Conservation (phyloP, 768 basidiomycete species). For the Phlegmacium glaucopus region DNA sequence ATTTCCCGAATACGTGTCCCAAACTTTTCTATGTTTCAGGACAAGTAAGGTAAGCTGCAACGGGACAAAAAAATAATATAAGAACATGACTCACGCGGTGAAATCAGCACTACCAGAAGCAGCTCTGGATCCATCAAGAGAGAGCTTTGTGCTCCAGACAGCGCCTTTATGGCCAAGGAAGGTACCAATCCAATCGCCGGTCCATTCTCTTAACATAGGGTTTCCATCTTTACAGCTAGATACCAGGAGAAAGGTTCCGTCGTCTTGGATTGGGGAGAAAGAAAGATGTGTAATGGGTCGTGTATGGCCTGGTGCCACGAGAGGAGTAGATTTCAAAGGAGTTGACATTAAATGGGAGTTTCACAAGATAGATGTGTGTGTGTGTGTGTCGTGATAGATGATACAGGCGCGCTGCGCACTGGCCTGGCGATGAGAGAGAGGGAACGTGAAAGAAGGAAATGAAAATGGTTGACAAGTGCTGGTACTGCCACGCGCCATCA, state of each 20-base stretch:
- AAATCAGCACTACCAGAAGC: conserved; percentile 96
- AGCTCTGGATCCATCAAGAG: conserved; percentile 78
- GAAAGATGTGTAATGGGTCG: conserved; percentile 91
- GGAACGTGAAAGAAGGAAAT: too few species aligned
- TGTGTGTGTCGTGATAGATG: conserved; percentile 38
- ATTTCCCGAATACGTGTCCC: conserved; percentile 92
- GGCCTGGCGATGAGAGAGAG: conserved; percentile 25
- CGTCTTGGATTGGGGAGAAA: conserved; percentile 83
- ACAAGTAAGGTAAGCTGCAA: conserved; percentile 10
- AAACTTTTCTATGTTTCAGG: conserved; percentile 69
- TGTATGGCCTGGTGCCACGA: conserved; percentile 84
- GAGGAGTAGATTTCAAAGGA: conserved; percentile 67
- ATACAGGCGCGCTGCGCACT: conserved; percentile 54
- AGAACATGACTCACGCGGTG: conserved; percentile 69
- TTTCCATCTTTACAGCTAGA: conserved; percentile 99
- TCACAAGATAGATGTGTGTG: conserved; percentile 19
- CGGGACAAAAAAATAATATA: neutral
- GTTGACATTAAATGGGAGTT: conserved; percentile 49
- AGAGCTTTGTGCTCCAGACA: conserved; percentile 95
- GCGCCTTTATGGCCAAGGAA: conserved; percentile 91
- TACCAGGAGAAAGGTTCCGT: conserved; percentile 84
- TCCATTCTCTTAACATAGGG: conserved; percentile 95
- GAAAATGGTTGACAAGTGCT: too few species aligned
- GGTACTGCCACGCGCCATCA: too few species aligned
- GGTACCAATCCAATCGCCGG: conserved; percentile 98